Evolutionary conservation across 805 yeast species (phyloP).

Genomic region (Cyberlindnera saturnus): DNA sequence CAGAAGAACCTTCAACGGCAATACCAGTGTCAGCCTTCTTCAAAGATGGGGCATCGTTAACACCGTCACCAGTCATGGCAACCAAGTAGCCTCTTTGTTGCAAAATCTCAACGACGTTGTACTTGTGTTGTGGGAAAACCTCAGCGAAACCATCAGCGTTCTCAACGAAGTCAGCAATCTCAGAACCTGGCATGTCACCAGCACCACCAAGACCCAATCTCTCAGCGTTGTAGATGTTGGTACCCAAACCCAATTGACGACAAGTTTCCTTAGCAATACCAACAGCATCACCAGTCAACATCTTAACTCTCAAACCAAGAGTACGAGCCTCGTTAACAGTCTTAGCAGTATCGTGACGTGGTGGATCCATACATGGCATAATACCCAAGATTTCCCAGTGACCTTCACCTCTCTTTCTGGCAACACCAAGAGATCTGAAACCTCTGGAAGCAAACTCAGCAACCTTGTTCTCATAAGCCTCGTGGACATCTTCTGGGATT

Average conservation of each 20-base stretch:
- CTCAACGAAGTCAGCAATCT: conserved; percentile 95
- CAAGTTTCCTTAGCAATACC: conserved; percentile 98
- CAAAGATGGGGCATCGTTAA: conserved; percentile 95
- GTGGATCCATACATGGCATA: conserved; percentile 99
- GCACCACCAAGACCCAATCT: conserved; percentile 91
- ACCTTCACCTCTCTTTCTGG: conserved; percentile 97
- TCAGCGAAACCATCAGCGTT: conserved; percentile 98
- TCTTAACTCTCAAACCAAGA: conserved; percentile 92
- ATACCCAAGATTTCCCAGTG: conserved; percentile 97
- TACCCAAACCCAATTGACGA: conserved; percentile 95
- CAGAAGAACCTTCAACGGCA: conserved; percentile 98
- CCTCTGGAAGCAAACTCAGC: conserved; percentile 98
- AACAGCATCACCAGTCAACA: conserved; percentile 99
- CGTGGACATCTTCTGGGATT: conserved; percentile 88
- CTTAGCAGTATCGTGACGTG: conserved; percentile 96
- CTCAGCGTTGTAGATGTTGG: conserved; percentile 95
- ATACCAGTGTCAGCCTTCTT: conserved; percentile 96
- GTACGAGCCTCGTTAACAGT: conserved; percentile 88
- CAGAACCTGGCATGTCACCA: conserved; percentile 95
- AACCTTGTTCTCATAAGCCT: conserved; percentile 93
- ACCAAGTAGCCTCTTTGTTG: conserved; percentile 95
- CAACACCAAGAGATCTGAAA: conserved; percentile 98
- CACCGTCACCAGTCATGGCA: conserved; percentile 99
- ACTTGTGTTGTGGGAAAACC: conserved; percentile 97
- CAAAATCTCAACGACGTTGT: conserved; percentile 90